These are phyloP conservation scores for Dillenia suffruticosa DNA, from an alignment of 164 flowering plant genomes.

Conservation along the genomic window DNA sequence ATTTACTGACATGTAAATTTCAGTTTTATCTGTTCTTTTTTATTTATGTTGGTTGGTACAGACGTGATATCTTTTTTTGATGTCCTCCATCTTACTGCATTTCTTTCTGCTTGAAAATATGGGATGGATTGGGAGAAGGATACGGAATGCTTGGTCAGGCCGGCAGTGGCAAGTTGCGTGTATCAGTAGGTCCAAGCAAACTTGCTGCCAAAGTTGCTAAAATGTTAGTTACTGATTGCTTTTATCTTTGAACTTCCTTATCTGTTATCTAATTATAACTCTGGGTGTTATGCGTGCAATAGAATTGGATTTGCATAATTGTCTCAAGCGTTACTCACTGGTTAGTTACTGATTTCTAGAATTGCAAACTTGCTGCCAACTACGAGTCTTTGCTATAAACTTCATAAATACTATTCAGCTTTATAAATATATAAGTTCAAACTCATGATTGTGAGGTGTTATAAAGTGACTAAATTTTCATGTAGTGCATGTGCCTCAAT, in stretches of 20 bases:
- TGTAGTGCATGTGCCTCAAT: too few species aligned
- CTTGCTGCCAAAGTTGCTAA: slow-evolving; percentile 96
- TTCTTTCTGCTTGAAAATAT: slow-evolving; percentile 28
- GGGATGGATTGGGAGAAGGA: slow-evolving; percentile 98
- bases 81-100: slow-evolving; percentile 5
- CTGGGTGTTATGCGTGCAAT: too few species aligned
- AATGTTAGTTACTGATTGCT: slow-evolving; percentile 42
- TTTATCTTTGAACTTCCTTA: neutral
- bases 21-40: neutral
- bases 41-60: neutral
- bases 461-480: too few species aligned
- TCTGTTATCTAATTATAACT: too few species aligned
- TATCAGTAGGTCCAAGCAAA: slow-evolving; percentile 83
- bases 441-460: too few species aligned
- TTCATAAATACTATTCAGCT: too few species aligned
- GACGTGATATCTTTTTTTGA: neutral
- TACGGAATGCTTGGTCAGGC: slow-evolving; percentile 99
- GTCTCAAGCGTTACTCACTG: neutral
- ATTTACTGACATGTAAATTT: neutral
- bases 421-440: too few species aligned
- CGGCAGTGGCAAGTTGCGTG: slow-evolving; percentile 91
- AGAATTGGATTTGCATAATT: neutral
- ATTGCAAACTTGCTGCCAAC: too few species aligned
- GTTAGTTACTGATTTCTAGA: too few species aligned
- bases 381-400: too few species aligned